Percentiles rank a stretch among this genome's conserved stretches.
Evolutionary conservation across 1,139 yeast genomes (phyloP).

Genomic region (Geotrichum australiense): DNA sequence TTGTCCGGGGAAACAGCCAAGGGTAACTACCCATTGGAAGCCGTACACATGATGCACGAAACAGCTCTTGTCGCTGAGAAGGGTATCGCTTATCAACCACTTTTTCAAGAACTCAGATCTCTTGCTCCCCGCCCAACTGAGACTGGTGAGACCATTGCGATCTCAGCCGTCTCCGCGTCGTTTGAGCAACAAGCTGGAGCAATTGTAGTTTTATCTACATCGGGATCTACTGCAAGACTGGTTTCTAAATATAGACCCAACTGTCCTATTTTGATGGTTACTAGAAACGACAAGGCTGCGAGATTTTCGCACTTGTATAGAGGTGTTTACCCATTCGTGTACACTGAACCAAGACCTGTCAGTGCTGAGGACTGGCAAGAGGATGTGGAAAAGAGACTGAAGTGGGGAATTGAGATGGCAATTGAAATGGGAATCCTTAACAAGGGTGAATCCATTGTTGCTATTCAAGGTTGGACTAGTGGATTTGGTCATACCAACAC

Average conservation of each 20-base stretch:
- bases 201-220: conserved; percentile 88
- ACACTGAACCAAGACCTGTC: conserved; percentile 55
- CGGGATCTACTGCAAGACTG: conserved; percentile 93
- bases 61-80: conserved; percentile 95
- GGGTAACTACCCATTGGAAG: conserved; percentile 96
- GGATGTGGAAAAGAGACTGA: conserved; percentile 92
- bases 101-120: conserved; percentile 83
- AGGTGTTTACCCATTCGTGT: conserved; percentile 97
- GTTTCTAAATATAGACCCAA: conserved; percentile 96
- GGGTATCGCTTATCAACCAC: conserved; percentile 84
- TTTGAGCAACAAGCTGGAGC: conserved; percentile 97
- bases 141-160: conserved; percentile 94
- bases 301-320: conserved; percentile 95
- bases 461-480: conserved; percentile 98
- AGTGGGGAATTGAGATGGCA: conserved; percentile 91
- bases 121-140: conserved; percentile 84
- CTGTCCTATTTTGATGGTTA: conserved; percentile 96
- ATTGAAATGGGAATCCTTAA: conserved; percentile 75
- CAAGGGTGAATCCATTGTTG: conserved; percentile 85
- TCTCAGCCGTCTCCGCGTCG: conserved; percentile 93
- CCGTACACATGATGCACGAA: conserved; percentile 98
- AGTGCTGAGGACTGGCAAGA: conserved; percentile 71
- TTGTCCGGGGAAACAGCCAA: conserved; percentile 99
- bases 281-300: conserved; percentile 89
- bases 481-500: conserved; percentile 99